These are phyloP conservation scores for Styphnolobium japonicum DNA, from an alignment of 306 rosid species.

Conservation along the genomic window DNA sequence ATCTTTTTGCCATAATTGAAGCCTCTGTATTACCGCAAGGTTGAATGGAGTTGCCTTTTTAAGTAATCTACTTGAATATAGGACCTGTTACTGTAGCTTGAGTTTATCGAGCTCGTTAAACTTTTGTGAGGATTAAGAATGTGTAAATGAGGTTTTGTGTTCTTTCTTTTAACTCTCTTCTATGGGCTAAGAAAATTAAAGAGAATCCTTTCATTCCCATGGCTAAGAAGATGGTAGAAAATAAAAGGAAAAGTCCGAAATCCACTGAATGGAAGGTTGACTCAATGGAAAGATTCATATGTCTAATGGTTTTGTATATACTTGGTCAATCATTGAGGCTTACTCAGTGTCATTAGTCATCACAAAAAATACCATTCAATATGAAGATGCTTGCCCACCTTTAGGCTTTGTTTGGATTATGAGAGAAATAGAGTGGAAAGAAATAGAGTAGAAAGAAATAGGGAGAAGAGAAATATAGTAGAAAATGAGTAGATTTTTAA, in stretches of 20 bases:
- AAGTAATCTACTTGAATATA: not conserved
- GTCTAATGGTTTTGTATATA: conserved; percentile 4
- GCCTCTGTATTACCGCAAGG: not conserved
- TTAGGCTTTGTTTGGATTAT: too few species aligned
- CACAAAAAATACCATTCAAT: not conserved
- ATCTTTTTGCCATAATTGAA: too few species aligned
- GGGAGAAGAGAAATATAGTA: too few species aligned
- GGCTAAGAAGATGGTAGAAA: not conserved
- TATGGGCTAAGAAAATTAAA: not conserved
- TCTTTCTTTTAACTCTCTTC: not conserved
- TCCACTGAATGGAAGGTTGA: not conserved
- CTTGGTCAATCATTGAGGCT: not conserved
- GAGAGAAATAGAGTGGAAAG: too few species aligned
- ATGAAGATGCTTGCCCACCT: not conserved
- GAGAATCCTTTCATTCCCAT: not conserved
- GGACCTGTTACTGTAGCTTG: not conserved
- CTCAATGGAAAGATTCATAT: not conserved
- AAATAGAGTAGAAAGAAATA: too few species aligned
- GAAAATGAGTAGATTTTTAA: too few species aligned
- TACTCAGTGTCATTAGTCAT: not conserved
- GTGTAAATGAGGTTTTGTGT: not conserved
- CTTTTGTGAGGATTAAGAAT: not conserved
- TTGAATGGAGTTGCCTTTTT: not conserved
- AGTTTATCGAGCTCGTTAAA: not conserved
- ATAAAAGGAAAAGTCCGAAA: not conserved